These are phyloP conservation scores for Leccinum boreale DNA, from an alignment of 768 basidiomycete genomes.

Conservation along the genomic window DNA sequence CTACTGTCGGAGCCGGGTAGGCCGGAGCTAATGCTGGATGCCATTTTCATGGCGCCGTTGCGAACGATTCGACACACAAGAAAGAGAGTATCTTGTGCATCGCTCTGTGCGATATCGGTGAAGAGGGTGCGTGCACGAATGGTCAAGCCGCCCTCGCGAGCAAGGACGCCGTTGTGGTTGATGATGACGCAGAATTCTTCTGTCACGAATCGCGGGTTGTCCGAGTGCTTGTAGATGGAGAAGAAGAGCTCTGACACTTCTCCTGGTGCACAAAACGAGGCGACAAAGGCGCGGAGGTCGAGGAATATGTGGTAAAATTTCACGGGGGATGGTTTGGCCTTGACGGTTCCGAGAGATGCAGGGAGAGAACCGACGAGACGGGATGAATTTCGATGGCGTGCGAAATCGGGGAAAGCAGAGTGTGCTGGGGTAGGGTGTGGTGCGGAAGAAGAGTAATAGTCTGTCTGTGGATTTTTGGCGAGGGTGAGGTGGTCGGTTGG, in stretches of 20 bases:
- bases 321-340: conserved; percentile 41
- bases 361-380: conserved; percentile 36
- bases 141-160: conserved; percentile 66
- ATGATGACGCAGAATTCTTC: conserved; percentile 90
- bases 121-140: conserved; percentile 80
- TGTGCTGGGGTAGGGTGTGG: conserved; percentile 61
- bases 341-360: conserved; percentile 9
- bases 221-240: conserved; percentile 84
- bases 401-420: conserved; percentile 65
- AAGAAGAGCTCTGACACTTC: conserved; percentile 94
- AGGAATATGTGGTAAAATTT: conserved; percentile 90
- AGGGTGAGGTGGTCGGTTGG: conserved; percentile 37
- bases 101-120: conserved; percentile 80
- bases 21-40: conserved; percentile 49
- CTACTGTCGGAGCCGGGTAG: conserved; percentile 36
- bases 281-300: conserved; percentile 90
- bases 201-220: conserved; percentile 75
- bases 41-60: conserved; percentile 82
- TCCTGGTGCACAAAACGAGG: conserved; percentile 83
- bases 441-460: conserved; percentile 39
- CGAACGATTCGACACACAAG: conserved; percentile 89
- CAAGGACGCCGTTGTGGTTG: conserved; percentile 86
- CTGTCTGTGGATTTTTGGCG: conserved; percentile 34
- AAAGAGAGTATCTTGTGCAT: conserved; percentile 82
- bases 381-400: conserved; percentile 28